Evolutionary conservation across 2,329 filamentous ascomycete species (phyloP), one percentile per base, ranked within the genome.

Genomic region (Penicillium sp.): DNA sequence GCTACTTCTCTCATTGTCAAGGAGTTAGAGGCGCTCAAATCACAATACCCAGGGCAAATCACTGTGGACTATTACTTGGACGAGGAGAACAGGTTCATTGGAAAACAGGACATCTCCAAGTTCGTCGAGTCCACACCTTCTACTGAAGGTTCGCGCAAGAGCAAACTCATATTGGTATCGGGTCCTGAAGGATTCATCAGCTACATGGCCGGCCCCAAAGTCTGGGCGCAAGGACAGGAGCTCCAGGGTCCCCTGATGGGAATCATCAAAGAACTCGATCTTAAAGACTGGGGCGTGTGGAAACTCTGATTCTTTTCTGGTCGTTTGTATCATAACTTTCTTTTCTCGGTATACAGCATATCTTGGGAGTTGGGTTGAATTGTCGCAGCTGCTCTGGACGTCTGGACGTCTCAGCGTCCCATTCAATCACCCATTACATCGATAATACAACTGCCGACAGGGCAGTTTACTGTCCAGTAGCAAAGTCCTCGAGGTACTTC

Each of bases 151-250:
- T 62, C 68, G 35, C 54, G 57, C 35, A 58, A 63, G 36, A 60
- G 60, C 53, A 64, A 66, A 49, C 65, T 95, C 16, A 73, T 96
- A n/a, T 75, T 95, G 46, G 80, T 97, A 1, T 95, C 89, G 0
- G 93, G 93, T 0, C 91, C 93, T 0, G 88, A 95, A 44, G 91
- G 93, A 0, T 97, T 97, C 69, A 78, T 97, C 31, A 78, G 80
- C 35, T 79, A 85, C 54, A 87, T 86, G 69, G 88, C 89, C 2
- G 91, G 93, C 1, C 74, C 82, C 8, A 95, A 95, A 51, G 70
- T 80, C 3, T 94, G 88, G 86, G 72, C 76, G 9, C 77, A 78
- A 23, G 88, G 89, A 0, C 73, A 74, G 47, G 86, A 95, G 68
- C 74, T 79, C 9, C 89, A 95, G 61, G 90, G 90, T 0, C 76